Evolutionary conservation across 257 asterid genomes (phyloP).

Genomic region (Nicotiana obtusifolia): DNA sequence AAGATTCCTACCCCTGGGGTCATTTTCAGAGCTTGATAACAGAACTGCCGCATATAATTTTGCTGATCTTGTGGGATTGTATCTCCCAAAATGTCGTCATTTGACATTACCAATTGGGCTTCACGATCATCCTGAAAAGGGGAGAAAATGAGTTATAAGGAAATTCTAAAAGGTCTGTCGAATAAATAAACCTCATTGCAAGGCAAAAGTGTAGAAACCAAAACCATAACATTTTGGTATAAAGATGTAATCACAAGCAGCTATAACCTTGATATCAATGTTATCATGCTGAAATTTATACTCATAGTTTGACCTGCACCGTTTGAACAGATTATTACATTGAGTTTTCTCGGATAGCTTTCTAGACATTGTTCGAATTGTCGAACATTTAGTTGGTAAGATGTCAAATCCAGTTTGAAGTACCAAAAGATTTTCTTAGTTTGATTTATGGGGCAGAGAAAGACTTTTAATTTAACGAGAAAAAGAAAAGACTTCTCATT

Average conservation of each 20-base stretch:
- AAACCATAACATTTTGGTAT: background rate
- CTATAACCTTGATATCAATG: background rate
- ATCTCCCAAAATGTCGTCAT: conserved; percentile 90
- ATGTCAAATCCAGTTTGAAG: too few relatives aligned
- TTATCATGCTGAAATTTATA: background rate
- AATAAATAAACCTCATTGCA: background rate
- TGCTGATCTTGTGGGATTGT: conserved; percentile 76
- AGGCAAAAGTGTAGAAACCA: background rate
- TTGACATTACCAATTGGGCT: conserved; percentile 50
- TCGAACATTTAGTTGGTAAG: too few relatives aligned
- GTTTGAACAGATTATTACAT: background rate
- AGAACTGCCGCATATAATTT: conserved; percentile 55
- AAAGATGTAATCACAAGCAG: conserved; percentile 4
- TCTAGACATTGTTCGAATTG: too few relatives aligned
- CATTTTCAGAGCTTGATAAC: conserved; percentile 75
- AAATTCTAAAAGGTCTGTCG: background rate
- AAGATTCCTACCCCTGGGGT: conserved; percentile 51
- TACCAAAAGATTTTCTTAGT: too few relatives aligned
- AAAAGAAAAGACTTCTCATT: background rate
- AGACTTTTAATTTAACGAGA: too few relatives aligned
- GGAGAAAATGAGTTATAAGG: conserved; percentile 9
- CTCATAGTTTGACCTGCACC: background rate
- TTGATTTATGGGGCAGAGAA: too few relatives aligned
- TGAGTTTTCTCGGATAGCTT: too few relatives aligned
- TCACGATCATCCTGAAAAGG: conserved; percentile 69